Evolutionary conservation across 345 rosid species (phyloP), one percentile per base, ranked within the genome.

Genomic region (Rubroshorea leprosula): DNA sequence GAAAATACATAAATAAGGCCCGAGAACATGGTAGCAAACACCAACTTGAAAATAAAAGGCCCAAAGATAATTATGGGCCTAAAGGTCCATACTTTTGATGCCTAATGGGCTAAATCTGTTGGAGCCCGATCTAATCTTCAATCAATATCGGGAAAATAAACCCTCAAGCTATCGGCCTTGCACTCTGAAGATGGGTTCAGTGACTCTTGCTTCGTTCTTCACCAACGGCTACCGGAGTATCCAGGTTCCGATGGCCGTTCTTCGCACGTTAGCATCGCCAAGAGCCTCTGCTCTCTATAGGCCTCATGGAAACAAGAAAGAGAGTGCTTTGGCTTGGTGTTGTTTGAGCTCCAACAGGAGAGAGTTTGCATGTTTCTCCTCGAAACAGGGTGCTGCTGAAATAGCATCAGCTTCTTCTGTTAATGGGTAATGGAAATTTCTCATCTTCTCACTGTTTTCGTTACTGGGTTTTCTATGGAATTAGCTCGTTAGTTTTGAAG

Each of bases 121-220:
- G 7, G 41, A 13, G 41, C 41, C 41, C 8, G 41, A 35, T 13
- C 41, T 2, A 44, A 44, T 2, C 47, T n/a, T n/a, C 1, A 41
- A 7, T 41, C 45, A 41, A 41, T n/a, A n/a, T 44, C 47, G n/a
- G 18, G 18, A 13, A 6, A n/a, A 44, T 10, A 44, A 44, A 44
- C 47, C 47, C 47, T 6, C n/a, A 15, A 2, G 17, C n/a, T 14
- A 44, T 9, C 47, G 47, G 15, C 25, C 26, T 4, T 14, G 16
- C 14, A 11, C 53, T 49, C 6, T 1, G 60, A 57, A 48, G 41
- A 70, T 74, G 76, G 63, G 54, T 19, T 52, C 76, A 0, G 54
- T 57, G 62, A 72, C 54, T 54, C 52, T 84, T 63, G 74, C 82
- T 58, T 74, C 83, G 60, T 64, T 76, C 49, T 72, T 84, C 21